Evolutionary conservation across 148 eudicot species (phyloP), one percentile per base, ranked within the genome.

Genomic region (Arctostaphylos glauca): DNA sequence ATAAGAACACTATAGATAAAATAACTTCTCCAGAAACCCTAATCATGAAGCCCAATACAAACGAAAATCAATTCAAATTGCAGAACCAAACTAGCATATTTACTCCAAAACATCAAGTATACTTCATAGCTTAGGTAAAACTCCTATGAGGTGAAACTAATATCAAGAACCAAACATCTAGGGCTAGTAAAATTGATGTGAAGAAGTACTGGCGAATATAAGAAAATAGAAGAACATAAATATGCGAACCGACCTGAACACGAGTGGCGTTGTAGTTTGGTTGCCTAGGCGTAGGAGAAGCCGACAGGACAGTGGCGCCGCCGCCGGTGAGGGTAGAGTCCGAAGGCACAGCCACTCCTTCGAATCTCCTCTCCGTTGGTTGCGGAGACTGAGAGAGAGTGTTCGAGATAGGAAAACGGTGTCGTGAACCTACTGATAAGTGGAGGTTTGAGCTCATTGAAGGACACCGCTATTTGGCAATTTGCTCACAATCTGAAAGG

Each of bases 221-320:
- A 72, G 48, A 43, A 18, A 44, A 25, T 0, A 44, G 6, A 47
- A 6, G n/a, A 9, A 16, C 21, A 56, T 12, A 44, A 19, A 41
- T 38, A 9, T 2, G 31, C 5, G 54, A 13, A 14, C n/a, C 31
- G 18, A 91, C 93, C 92, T 85, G 90, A 76, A 88, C 86, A 83
- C 83, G 73, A 71, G 68, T 25, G 76, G 79, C 73, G 56, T 53
- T 83, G 80, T 88, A 89, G 81, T 88, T 83, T 0, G 88, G 86
- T 43, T 49, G 85, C 73, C 48, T 38, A 55, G 81, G 38, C 0
- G 87, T 52, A 48, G 87, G 74, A 75, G 72, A 55, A 59, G 77
- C 47, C 81, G 82, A 55, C 0, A 38, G 19, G 21, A 66, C 3
- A 50, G 77, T 52, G 76, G 70, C 52, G 62, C 13, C 53, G 19